Base-by-base conservation (phyloP, 257 asterid genomes). In the Knoxia roxburghii region DNA sequence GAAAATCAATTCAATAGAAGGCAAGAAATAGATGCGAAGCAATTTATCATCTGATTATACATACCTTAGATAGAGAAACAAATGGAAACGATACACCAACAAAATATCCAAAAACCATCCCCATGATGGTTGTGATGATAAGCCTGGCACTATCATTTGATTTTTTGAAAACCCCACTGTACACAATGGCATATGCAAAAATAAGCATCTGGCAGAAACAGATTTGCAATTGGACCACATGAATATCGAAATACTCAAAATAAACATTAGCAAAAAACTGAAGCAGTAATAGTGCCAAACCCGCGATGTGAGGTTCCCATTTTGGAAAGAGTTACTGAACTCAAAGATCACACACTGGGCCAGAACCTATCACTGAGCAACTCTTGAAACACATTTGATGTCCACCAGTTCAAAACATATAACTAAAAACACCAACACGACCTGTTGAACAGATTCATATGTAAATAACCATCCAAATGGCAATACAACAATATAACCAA, bases 1-100 rank as follows among this genome's bases (percentile, higher is more conserved):
- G 50, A 8, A 23, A 26, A 20, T 14, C 23, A 5, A 59, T 17
- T 30, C 29, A 40, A 49, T 23, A 30, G 24, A 33, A 27, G 12
- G 48, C 29, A 54, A 27, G 20, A 70, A 32, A 11, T 43, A 37
- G 27, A 26, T 60, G 35, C 40, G 14, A 43, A 67, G 60, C 27
- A 73, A 43, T 10, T 72, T 32, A 8, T 18, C 60, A 46, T 26
- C 57, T 30, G 64, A 67, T n/a, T 37, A 65, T 40, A 57, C 79
- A 49, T 86, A 95, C 99, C 94, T 84, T 91, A 66, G 87, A 71
- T 67, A 91, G 75, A 65, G 96, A 79, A 80, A 82, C 94, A 61
- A 88, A 85, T 45, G 99, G 99, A 84, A 91, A 95, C 5, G 99
- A 91, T 61, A 91, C 85, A 65, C 99, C 99, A 40, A 95, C 67